These are phyloP conservation scores for Trichoderma sp. DNA, from an alignment of 2,329 filamentous ascomycete genomes.

Conservation along the genomic window DNA sequence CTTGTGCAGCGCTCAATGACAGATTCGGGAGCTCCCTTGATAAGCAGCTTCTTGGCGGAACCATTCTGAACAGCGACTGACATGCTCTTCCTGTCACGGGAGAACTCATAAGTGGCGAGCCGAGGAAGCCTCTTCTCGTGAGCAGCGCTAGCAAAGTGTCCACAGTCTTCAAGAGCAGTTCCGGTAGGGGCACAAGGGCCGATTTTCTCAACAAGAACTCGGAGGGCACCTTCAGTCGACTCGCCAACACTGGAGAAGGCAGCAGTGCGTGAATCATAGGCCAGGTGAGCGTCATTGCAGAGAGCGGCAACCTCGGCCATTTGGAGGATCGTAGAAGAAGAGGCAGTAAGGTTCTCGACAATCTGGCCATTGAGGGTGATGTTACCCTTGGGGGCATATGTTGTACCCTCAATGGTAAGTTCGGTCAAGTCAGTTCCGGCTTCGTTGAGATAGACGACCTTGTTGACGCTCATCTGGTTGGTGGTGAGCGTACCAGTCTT, in stretches of 20 bases:
- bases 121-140: conserved; percentile 75
- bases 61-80: conserved; percentile 81
- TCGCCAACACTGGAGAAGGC: conserved; percentile 84
- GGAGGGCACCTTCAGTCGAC: conserved; percentile 89
- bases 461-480: conserved; percentile 98
- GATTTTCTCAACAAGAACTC: conserved; percentile 90
- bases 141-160: conserved; percentile 79
- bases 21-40: conserved; percentile 95
- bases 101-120: conserved; percentile 92
- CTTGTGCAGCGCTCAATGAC: conserved; percentile 90
- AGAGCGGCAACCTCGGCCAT: conserved; percentile 70
- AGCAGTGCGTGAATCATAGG: conserved; percentile 73
- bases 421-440: conserved; percentile 74
- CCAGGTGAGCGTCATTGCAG: conserved; percentile 84
- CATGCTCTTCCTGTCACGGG: conserved; percentile 98
- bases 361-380: conserved; percentile 67
- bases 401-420: conserved; percentile 87
- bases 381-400: conserved; percentile 78
- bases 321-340: conserved; percentile 74
- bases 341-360: conserved; percentile 64
- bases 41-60: conserved; percentile 73
- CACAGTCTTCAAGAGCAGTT: conserved; percentile 56
- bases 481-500: conserved; percentile 98
- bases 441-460: conserved; percentile 78
- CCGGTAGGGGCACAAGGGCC: conserved; percentile 68